Evolutionary conservation across 2,329 filamentous ascomycete genomes (phyloP).

Genomic region (Fusarium falciforme): DNA sequence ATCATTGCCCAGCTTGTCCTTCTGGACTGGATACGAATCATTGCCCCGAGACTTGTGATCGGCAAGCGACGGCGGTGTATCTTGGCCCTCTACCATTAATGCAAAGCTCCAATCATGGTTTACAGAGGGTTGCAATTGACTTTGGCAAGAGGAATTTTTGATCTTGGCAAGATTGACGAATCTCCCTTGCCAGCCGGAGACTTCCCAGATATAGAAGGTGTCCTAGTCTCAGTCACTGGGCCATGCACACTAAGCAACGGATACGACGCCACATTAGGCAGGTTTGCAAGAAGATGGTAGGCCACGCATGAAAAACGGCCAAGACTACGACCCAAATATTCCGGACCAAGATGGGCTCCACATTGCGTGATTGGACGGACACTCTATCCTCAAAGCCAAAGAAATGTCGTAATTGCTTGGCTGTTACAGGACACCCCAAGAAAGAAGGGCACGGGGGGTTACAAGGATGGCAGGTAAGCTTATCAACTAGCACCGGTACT

Average conservation of each 20-base stretch:
- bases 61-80: not conserved
- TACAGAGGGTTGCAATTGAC: not conserved
- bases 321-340: not conserved
- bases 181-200: conserved; percentile 3
- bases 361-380: not conserved
- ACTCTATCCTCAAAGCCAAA: not conserved
- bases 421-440: not conserved
- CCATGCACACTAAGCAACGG: not conserved
- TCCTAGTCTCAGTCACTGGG: not conserved
- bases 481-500: not conserved
- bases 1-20: not conserved
- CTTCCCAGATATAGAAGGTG: conserved; percentile 30
- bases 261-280: not conserved
- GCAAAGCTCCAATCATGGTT: conserved; percentile 5
- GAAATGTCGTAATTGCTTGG: not conserved
- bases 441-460: not conserved
- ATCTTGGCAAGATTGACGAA: conserved; percentile 25
- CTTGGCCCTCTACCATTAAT: not conserved
- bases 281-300: not conserved
- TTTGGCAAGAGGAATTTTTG: not conserved
- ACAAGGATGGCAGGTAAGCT: conserved; percentile 1
- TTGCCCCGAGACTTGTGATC: not conserved
- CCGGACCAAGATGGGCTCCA: not conserved
- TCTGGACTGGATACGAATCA: not conserved
- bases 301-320: not conserved